Evolutionary conservation across 768 basidiomycete species (phyloP).

Genomic region (Mycena metata): DNA sequence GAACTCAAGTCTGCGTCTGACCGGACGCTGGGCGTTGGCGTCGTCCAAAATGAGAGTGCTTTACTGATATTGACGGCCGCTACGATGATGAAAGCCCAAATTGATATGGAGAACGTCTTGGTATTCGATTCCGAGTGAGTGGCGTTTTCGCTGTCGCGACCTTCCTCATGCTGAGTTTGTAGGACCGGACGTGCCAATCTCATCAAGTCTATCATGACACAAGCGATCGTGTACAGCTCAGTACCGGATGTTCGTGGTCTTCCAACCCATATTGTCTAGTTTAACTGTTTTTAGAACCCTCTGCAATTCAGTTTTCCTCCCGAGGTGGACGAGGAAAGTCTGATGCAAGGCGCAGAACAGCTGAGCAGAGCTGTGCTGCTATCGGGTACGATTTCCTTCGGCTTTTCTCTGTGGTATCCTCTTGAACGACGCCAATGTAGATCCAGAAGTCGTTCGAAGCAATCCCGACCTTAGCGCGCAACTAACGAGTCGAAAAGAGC

Average conservation of each 20-base stretch:
- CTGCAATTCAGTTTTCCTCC: slow-evolving; percentile 86
- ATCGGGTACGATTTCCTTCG: slow-evolving; percentile 65
- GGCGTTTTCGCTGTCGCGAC: background rate
- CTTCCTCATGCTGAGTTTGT: slow-evolving; percentile 19
- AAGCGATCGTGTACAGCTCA: slow-evolving; percentile 85
- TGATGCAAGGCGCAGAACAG: slow-evolving; percentile 85
- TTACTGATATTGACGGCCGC: slow-evolving; percentile 75
- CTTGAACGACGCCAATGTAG: slow-evolving; percentile 46
- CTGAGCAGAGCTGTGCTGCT: slow-evolving; percentile 78
- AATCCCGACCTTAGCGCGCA: slow-evolving; percentile 88
- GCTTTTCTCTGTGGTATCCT: background rate
- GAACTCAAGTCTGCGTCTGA: slow-evolving; percentile 78
- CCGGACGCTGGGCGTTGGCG: slow-evolving; percentile 78
- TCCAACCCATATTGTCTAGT: background rate
- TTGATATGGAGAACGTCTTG: slow-evolving; percentile 73
- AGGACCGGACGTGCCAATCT: slow-evolving; percentile 76
- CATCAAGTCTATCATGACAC: slow-evolving; percentile 85
- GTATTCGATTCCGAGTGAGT: slow-evolving; percentile 76
- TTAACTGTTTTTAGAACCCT: slow-evolving; percentile 67
- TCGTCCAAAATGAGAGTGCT: slow-evolving; percentile 62
- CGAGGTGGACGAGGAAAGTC: slow-evolving; percentile 80
- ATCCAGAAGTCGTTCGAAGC: slow-evolving; percentile 75
- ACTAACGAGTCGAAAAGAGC: slow-evolving; percentile 78
- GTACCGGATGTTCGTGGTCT: slow-evolving; percentile 64
- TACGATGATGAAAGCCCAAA: slow-evolving; percentile 74